Evolutionary conservation across 1,284 basidiomycete genomes (phyloP), one percentile per base, ranked within the genome.

Genomic region (Athelia psychrophila): DNA sequence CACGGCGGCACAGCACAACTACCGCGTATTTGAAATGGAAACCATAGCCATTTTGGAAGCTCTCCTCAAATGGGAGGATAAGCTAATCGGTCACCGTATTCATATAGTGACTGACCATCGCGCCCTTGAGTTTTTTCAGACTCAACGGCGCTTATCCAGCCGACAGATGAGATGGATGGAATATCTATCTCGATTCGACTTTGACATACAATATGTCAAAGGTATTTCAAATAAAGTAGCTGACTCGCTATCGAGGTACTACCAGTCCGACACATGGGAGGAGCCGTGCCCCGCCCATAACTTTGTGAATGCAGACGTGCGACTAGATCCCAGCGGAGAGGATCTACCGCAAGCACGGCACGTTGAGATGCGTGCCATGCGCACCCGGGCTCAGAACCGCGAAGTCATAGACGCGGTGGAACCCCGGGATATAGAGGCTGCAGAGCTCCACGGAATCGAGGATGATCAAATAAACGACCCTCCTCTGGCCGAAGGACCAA

Each of bases 41-140:
- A 66, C 66, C 0, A 52, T 77, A 2, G 72, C 66, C 0, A 67
- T 75, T 0, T 51, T 77, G 0, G 67, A 73, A 56, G 68, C 65
- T 0, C 57, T 75, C 0, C 49, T 65, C 1, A 69, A 69, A 50
- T 73, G 68, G 69, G 67, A 73, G 44, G 70, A 70, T 44, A 68
- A 68, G 40, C 56, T 75, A 0, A 51, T 73, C 3, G 68, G 72
- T 0, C 54, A 56, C 2, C 22, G 40, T 2, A 58, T 75, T 9
- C 59, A 59, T n/a, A 56, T 76, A 0, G 57, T 72, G 0, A 74
- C 71, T 0, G 69, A 77, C 54, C 73, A 77, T 50, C 56, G 69
- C 45, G 63, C 68, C 0, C 55, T 76, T 0, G 56, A 67, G 27
- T 74, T 66, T 58, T 68, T 74, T 52, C 56, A 65, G 30, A 60